Conservation (phyloP, 345 rosid genomes). For the Mallotus nudiflorus region DNA sequence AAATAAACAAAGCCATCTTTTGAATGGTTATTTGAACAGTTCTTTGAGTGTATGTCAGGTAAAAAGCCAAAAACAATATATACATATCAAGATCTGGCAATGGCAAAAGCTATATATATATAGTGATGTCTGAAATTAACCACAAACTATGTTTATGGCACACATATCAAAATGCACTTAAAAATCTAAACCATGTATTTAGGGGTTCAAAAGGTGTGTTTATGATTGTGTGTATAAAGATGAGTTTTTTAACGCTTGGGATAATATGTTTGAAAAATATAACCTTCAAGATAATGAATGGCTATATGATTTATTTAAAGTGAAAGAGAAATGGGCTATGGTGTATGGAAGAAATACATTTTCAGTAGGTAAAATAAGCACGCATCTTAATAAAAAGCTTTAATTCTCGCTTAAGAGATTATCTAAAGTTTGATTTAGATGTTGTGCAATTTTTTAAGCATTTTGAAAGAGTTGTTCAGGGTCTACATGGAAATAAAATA, state of each 20-base stretch:
- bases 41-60: conserved; percentile 34
- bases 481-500: neutral
- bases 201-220: conserved; percentile 10
- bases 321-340: conserved; percentile 2
- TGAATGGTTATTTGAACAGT: conserved; percentile 30
- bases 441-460: neutral
- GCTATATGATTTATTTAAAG: neutral
- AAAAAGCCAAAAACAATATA: conserved; percentile 38
- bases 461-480: conserved; percentile 14
- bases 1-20: conserved; percentile 31
- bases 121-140: conserved; percentile 28
- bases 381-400: neutral
- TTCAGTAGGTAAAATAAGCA: neutral
- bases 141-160: conserved; percentile 31
- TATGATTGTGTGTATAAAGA: conserved; percentile 2
- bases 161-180: conserved; percentile 39
- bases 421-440: conserved; percentile 20
- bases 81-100: conserved; percentile 37
- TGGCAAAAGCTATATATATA: conserved; percentile 31
- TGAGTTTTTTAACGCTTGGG: conserved; percentile 8
- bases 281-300: neutral
- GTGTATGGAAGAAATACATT: conserved; percentile 1
- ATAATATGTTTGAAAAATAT: neutral
- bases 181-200: conserved; percentile 10
- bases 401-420: neutral